Conservation (phyloP, 164 flowering plant species). For the Magnolia sinica region DNA sequence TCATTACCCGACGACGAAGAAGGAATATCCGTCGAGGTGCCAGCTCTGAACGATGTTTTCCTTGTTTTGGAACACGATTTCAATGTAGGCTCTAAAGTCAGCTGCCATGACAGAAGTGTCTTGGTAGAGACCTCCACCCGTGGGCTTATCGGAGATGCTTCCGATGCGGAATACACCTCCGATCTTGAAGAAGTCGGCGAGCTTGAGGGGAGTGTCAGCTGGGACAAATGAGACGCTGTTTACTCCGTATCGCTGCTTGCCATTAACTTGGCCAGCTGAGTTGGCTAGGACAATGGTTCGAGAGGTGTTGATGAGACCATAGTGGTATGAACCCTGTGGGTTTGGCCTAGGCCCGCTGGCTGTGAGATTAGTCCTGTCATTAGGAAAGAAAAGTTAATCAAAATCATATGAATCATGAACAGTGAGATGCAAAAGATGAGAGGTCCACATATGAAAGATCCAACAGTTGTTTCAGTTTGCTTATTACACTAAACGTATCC, state of each 20-base stretch:
- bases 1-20: constrained; percentile 82
- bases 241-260: constrained; percentile 70
- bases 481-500: no score
- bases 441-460: no score
- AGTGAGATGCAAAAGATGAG: no score
- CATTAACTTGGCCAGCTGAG: constrained; percentile 43
- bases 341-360: constrained; percentile 92
- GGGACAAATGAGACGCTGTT: constrained; percentile 75
- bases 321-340: constrained; percentile 94
- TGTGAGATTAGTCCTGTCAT: constrained; percentile 63
- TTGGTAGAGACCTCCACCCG: constrained; percentile 25
- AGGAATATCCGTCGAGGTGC: constrained; percentile 78
- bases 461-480: no score
- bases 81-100: constrained; percentile 58
- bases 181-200: constrained; percentile 77
- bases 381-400: no score
- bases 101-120: constrained; percentile 79
- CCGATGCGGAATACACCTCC: constrained; percentile 66
- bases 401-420: no score
- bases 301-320: constrained; percentile 50
- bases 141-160: constrained; percentile 57
- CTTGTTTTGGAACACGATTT: constrained; percentile 72
- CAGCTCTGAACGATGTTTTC: constrained; percentile 65
- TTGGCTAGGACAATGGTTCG: constrained; percentile 56
- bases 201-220: constrained; percentile 78